These are phyloP conservation scores for Terana coerulea DNA, from an alignment of 768 basidiomycete genomes.

Conservation along the genomic window DNA sequence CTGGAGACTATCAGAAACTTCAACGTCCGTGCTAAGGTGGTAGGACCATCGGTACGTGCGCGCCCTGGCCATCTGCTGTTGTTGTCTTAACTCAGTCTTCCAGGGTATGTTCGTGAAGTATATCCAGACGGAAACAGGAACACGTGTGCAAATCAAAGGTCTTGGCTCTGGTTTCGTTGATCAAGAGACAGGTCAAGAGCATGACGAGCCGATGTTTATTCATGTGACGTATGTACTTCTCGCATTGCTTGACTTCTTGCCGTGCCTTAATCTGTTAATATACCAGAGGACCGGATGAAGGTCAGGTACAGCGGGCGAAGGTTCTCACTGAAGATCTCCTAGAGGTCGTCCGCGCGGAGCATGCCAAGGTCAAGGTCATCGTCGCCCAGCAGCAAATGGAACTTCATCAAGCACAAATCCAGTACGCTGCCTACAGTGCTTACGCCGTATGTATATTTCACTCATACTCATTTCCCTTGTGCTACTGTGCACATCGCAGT, in stretches of 20 bases:
- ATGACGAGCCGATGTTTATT: constrained; percentile 88
- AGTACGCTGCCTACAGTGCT: constrained; percentile 71
- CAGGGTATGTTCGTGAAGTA: constrained; percentile 98
- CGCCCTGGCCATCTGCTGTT: too few species aligned
- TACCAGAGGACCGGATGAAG: constrained; percentile 84
- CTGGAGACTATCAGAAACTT: constrained; percentile 93
- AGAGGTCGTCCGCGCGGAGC: constrained; percentile 83
- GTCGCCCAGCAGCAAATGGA: constrained; percentile 82
- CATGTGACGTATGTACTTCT: constrained; percentile 71
- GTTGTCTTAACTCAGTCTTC: too few species aligned
- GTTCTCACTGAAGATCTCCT: constrained; percentile 86
- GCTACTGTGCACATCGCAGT: constrained; percentile 7
- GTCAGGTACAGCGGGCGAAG: constrained; percentile 83
- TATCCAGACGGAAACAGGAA: constrained; percentile 94
- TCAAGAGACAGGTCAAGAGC: constrained; percentile 81
- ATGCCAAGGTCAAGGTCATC: constrained; percentile 68
- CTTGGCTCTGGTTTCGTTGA: constrained; percentile 94
- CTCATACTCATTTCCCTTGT: constrained; percentile 16
- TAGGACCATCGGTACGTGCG: constrained; percentile 78
- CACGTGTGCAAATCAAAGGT: constrained; percentile 97
- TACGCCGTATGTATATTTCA: constrained; percentile 46
- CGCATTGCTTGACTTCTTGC: constrained; percentile 15
- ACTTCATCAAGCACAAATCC: constrained; percentile 76
- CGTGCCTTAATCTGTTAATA: neutral
- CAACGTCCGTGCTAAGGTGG: constrained; percentile 96